Base-by-base conservation (phyloP, 1,139 yeast genomes). In the Candida pseudoviswanathii region DNA sequence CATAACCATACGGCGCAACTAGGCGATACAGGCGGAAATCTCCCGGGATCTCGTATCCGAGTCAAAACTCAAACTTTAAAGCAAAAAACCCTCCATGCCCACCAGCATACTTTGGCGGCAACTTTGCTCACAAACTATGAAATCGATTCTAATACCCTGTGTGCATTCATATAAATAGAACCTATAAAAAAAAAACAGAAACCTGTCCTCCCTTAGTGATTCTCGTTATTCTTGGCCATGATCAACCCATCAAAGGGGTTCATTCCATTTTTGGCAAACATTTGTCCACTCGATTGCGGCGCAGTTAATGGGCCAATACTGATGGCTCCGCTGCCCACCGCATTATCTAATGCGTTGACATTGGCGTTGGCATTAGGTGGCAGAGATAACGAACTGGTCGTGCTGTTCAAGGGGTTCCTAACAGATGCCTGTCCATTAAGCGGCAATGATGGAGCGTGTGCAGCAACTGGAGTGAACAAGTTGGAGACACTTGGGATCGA, bases 191-290 rank as follows among this genome's bases (percentile, higher is more conserved):
- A 38, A 38, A 7, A 39, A 24, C 8, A 10, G 10, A 21, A 30
- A n/a, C 7, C 34, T 3, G 16, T 31, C 21, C n/a, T 5, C 22
- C 5, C 9, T 4, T 31, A 24, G 24, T 44, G 43, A n/a, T 31
- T 48, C n/a, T 36, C 33, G 21, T 49, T 54, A 11, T 41, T 38
- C 30, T 51, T 54, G 7, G 73, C 73, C 62, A 71, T 58, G 21
- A 73, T 72, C 40, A 73, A 58, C 10, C 76, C 76, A 54, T 73
- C 78, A 53, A 73, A 73, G 9, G 78, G 78, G 54, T 73, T 73
- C 58, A 69, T 61, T 0, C 76, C 77, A 51, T 69, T 67, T 47
- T 62, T 70, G 6, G 74, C 77, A 54, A 58, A 66, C 45, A 49
- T 42, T 51, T 70, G 77, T 4, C 76, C 77, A 2, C 63, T 58